Base-by-base conservation (phyloP, 2,329 filamentous ascomycete genomes). In the Apiospora saccharicola region DNA sequence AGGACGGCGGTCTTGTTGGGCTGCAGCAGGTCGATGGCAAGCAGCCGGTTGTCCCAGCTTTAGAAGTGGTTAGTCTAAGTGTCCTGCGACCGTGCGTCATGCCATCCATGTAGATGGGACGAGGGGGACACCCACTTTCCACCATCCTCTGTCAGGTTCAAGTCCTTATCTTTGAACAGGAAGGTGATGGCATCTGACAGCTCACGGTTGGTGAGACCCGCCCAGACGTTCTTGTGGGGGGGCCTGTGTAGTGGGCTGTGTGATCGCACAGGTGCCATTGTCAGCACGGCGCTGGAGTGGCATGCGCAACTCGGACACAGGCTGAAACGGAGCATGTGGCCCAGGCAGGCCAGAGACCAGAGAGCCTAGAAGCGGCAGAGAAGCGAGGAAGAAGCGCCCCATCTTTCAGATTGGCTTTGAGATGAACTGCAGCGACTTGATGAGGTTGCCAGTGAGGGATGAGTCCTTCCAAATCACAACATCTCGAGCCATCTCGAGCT, bases 181-280 rank as follows among this genome's bases (percentile, higher is more conserved):
- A 61, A 61, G 53, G 53, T 37, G 16, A 61, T 61, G 26, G 53
- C 53, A 37, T 61, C 53, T 22, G 53, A 61, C 53, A 61, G 53
- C 53, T 61, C 53, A 61, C 53, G 53, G 16, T 61, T 61, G 26
- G 53, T 61, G 26, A 61, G 53, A 37, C 53, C 53, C 53, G 53
- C 53, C 53, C 53, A 61, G 26, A 61, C 26, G 53, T 61, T 61
- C 30, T 61, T 61, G 53, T 61, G 53, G 53, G 51, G 51, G 53
- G 10, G 53, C 53, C 53, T 61, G 53, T 3, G 26, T 61, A 61
- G 53, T 61, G 53, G 53, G 53, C 53, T 61, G 53, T 16, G 53
- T 22, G 53, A 61, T 61, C 13, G 30, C 53, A 37, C 53, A 61
- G 26, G 30, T 61, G 7, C 30, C 53, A 16, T 34, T 61, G 24